Percentiles rank a stretch among this genome's conserved stretches.
These are phyloP conservation scores for Salix dunnii DNA, from an alignment of 345 rosid species.

Conservation along the genomic window DNA sequence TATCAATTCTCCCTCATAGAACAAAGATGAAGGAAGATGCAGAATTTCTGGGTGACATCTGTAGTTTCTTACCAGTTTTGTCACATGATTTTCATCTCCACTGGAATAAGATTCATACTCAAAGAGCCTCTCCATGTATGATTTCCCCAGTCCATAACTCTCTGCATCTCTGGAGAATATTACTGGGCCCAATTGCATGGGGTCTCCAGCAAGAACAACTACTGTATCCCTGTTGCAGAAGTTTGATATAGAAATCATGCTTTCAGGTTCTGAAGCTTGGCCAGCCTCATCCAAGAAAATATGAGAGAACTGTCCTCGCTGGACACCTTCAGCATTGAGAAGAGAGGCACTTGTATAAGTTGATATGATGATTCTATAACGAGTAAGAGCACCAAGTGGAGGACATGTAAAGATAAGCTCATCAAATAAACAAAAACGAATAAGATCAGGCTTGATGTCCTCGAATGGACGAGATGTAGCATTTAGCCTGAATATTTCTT, in stretches of 20 bases:
- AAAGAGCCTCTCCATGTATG: slow-evolving; percentile 77
- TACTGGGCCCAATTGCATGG: slow-evolving; percentile 93
- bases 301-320: slow-evolving; percentile 81
- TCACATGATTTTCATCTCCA: slow-evolving; percentile 64
- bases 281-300: slow-evolving; percentile 93
- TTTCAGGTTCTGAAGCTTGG: slow-evolving; percentile 97
- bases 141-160: slow-evolving; percentile 56
- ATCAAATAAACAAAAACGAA: slow-evolving; percentile 67
- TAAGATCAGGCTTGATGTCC: slow-evolving; percentile 56
- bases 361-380: slow-evolving; percentile 60
- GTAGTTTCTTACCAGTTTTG: slow-evolving; percentile 70
- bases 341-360: slow-evolving; percentile 86
- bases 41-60: slow-evolving; percentile 81
- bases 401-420: slow-evolving; percentile 67
- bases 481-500: slow-evolving; percentile 77
- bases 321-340: slow-evolving; percentile 73
- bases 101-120: slow-evolving; percentile 50
- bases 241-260: slow-evolving; percentile 66
- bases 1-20: slow-evolving; percentile 71
- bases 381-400: slow-evolving; percentile 48
- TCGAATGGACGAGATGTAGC: slow-evolving; percentile 70
- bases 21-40: slow-evolving; percentile 72
- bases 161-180: slow-evolving; percentile 70
- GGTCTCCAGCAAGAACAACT: slow-evolving; percentile 95
- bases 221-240: slow-evolving; percentile 62